These are phyloP conservation scores for Scleroderma bovista DNA, from an alignment of 768 basidiomycete genomes.

Conservation along the genomic window DNA sequence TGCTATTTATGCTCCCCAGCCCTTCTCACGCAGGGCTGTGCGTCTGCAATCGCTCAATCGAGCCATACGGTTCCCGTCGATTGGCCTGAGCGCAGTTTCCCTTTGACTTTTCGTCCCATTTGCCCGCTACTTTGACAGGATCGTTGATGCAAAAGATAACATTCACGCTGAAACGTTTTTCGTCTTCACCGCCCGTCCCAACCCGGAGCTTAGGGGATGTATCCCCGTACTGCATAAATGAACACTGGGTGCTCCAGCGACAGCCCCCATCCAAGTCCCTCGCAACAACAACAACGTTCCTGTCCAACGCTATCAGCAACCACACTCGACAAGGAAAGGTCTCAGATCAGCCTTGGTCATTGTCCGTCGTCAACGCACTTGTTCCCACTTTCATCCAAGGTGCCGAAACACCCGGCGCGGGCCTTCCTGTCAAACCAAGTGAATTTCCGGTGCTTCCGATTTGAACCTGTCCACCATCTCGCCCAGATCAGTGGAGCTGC, in stretches of 20 bases:
- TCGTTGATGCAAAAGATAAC: background rate
- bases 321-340: background rate
- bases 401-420: background rate
- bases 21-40: conserved; percentile 1
- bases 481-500: background rate
- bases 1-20: background rate
- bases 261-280: background rate
- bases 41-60: background rate
- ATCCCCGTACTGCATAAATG: background rate
- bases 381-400: background rate
- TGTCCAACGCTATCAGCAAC: background rate
- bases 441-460: background rate
- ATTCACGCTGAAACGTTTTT: background rate
- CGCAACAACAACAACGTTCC: background rate
- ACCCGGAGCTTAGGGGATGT: too few species aligned
- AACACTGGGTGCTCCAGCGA: background rate
- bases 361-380: background rate
- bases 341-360: background rate
- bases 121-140: background rate
- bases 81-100: background rate
- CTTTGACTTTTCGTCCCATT: background rate
- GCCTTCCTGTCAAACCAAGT: background rate
- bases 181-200: background rate
- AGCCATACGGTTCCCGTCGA: background rate
- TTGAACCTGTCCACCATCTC: background rate